Evolutionary conservation across 2,329 filamentous ascomycete species (phyloP), one percentile per base, ranked within the genome.

Genomic region (Ophiostoma quercus): DNA sequence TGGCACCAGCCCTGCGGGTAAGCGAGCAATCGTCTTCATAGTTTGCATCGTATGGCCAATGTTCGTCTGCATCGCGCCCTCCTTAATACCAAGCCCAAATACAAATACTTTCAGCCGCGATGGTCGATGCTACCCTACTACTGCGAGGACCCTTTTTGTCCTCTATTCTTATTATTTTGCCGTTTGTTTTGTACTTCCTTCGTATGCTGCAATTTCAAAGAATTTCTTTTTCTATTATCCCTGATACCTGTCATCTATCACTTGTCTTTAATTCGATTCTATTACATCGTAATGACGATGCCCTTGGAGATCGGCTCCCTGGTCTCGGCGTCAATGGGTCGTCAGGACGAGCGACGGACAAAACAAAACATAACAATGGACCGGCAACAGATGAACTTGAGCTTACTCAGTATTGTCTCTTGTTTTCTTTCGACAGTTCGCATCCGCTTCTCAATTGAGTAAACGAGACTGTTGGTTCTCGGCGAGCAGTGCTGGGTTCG

Each of bases 231-330:
- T 57, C 11, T 25, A 11, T 57, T 25, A 11, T 25, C 2, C 12
- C n/a, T 57, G 11, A n/a, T 25, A 14, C 19, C 22, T 57, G 51
- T 57, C 22, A 25, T 22, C 22, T 57, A 57, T 25, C n/a, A 25
- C 12, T 57, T 57, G n/a, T 57, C 51, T 9, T 25, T 54, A 14
- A 14, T 57, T 57, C 51, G 9, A 51, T 25, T 57, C n/a, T 12
- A 57, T 57, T 57, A 57, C 51, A 57, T 57, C 51, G 51, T 25
- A 57, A 57, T 57, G 51, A 57, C 51, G n/a, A 57, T 57, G 51
- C 22, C 51, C 51, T 57, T 29, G 51, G n/a, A 25, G 51, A 57
- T 57, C 47, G 47, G 6, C n/a, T 25, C 51, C 51, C 51, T 57
- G 51, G 16, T 22, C 51, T 57, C n/a, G 51, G 51, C 22, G 51